Evolutionary conservation across 371 early-diverging fungal genomes (phyloP).

Genomic region (Lichtheimia ornata): DNA sequence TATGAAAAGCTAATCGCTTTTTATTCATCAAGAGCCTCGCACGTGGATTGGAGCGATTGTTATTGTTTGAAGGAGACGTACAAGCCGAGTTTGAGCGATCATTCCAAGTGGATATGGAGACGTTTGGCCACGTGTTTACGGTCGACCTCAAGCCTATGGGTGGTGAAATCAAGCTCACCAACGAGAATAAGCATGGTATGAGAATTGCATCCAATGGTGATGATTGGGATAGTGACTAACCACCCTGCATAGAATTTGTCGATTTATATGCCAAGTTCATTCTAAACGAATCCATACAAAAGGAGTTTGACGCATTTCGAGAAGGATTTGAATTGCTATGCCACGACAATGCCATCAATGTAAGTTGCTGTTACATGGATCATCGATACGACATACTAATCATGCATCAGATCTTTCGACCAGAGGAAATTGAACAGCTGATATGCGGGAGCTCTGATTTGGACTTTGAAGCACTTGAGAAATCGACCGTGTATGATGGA

Average conservation of each 20-base stretch:
- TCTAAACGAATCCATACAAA: conserved; percentile 72
- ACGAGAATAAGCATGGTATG: conserved; percentile 54
- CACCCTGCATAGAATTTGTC: conserved; percentile 61
- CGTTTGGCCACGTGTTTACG: conserved; percentile 63
- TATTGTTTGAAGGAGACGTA: conserved; percentile 56
- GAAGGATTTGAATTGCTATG: conserved; percentile 90
- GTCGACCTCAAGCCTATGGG: conserved; percentile 65
- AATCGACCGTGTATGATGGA: conserved; percentile 88
- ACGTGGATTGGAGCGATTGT: conserved; percentile 63
- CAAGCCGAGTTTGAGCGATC: conserved; percentile 63
- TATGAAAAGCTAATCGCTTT: too few species aligned
- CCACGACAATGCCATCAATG: conserved; percentile 78
- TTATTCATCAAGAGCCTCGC: conserved; percentile 54
- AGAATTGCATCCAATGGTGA: background rate
- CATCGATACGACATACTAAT: background rate
- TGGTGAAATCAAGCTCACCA: conserved; percentile 60
- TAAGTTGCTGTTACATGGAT: conserved; percentile 16
- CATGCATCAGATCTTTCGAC: conserved; percentile 70
- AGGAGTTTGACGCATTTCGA: conserved; percentile 85
- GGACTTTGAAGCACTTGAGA: conserved; percentile 84
- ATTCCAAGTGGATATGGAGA: conserved; percentile 74
- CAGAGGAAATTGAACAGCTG: conserved; percentile 94
- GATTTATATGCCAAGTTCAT: conserved; percentile 70
- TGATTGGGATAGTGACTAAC: background rate
- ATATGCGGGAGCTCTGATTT: conserved; percentile 93